Conservation (phyloP, 805 yeast species). For the Saturnispora bothae region DNA sequence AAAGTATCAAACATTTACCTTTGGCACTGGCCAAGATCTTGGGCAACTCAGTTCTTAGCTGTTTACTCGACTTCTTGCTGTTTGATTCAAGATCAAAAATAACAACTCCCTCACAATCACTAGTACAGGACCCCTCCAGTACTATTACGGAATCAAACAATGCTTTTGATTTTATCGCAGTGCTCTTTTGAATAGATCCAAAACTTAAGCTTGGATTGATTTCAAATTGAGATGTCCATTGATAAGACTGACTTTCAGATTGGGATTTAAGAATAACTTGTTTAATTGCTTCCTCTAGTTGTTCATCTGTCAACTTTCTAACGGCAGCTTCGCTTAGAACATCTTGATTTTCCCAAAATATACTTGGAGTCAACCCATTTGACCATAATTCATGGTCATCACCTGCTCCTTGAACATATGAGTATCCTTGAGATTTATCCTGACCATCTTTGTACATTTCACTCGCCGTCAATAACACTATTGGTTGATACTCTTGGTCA, state of each 20-base stretch:
- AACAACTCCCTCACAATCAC: constrained; percentile 17
- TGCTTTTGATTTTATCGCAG: background rate
- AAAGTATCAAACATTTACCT: constrained; percentile 33
- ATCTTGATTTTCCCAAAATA: constrained; percentile 44
- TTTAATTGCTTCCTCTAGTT: constrained; percentile 16
- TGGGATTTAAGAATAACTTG: background rate
- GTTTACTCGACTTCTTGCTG: constrained; percentile 59
- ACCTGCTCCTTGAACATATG: constrained; percentile 86
- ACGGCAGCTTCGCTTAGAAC: constrained; percentile 11
- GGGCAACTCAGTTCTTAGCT: constrained; percentile 39
- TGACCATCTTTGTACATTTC: constrained; percentile 50
- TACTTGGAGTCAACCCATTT: constrained; percentile 37
- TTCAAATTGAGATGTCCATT: background rate
- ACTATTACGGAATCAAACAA: constrained; percentile 22
- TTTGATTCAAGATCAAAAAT: constrained; percentile 16
- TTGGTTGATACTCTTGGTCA: constrained; percentile 29
- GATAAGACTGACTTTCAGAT: background rate
- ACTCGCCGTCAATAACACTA: constrained; percentile 51
- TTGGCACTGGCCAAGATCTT: constrained; percentile 27
- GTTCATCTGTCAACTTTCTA: constrained; percentile 21
- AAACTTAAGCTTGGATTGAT: constrained; percentile 16
- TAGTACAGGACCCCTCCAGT: constrained; percentile 11
- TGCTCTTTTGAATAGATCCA: constrained; percentile 16
- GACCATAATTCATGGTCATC: constrained; percentile 92
- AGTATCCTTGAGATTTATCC: constrained; percentile 34